A percentile compares a stretch with the other conserved stretches of the same genome.
Evolutionary conservation across 441 rosid species (phyloP).

Genomic region (Euphorbia schlechtendalii): DNA sequence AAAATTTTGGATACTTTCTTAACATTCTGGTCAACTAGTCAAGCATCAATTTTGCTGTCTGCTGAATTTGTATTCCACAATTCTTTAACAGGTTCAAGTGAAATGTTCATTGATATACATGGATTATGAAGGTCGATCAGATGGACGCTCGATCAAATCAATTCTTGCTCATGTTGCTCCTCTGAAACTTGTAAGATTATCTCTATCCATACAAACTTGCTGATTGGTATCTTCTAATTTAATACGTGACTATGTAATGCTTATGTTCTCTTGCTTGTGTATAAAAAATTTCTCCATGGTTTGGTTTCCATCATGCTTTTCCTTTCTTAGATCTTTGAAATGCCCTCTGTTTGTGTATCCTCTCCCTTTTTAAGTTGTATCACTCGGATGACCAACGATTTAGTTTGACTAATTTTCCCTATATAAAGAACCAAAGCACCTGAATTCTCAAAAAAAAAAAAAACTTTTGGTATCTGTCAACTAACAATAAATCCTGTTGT

Average conservation of each 20-base stretch:
- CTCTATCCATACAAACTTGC: conserved; percentile 14
- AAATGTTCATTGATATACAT: conserved; percentile 71
- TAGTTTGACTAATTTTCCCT: neutral
- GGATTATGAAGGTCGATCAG: conserved; percentile 95
- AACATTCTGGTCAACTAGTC: neutral
- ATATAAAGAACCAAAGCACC: neutral
- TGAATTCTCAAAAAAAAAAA: neutral
- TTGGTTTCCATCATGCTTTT: neutral
- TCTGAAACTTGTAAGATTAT: conserved; percentile 71
- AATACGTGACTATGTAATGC: no score
- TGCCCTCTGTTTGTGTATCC: neutral
- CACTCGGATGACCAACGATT: neutral
- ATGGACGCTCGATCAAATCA: conserved; percentile 89
- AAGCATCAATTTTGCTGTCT: neutral
- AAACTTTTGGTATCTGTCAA: neutral
- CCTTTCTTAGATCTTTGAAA: neutral
- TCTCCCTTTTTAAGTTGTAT: neutral
- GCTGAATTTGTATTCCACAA: conserved; percentile 17
- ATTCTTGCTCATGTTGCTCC: conserved; percentile 91
- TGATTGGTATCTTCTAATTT: neutral
- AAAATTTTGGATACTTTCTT: neutral
- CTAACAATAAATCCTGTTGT: conserved; percentile 5
- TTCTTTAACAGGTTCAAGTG: conserved; percentile 71
- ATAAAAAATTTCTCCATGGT: neutral
- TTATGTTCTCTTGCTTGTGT: no score